Evolutionary conservation across 257 asterid genomes (phyloP).

Genomic region (Solanum rostratum): DNA sequence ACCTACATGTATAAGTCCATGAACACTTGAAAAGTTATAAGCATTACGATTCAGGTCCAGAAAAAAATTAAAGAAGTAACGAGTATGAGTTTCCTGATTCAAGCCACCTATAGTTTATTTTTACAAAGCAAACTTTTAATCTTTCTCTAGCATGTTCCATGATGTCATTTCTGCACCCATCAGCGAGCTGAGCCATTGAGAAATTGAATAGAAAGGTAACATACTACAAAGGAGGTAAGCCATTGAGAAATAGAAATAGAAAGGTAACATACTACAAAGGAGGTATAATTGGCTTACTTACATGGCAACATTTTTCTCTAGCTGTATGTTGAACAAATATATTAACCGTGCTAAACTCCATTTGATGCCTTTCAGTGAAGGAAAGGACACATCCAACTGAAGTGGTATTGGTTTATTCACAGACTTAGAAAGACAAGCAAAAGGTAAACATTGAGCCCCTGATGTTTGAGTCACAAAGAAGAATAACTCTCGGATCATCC

Average conservation of each 20-base stretch:
- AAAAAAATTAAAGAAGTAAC: background rate
- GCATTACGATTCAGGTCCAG: background rate
- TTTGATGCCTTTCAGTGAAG: slow-evolving; percentile 62
- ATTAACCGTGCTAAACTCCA: slow-evolving; percentile 72
- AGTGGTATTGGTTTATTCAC: slow-evolving; percentile 83
- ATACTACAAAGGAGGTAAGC: background rate
- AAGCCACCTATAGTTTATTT: background rate
- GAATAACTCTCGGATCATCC: slow-evolving; percentile 34
- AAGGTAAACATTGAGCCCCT: slow-evolving; percentile 45
- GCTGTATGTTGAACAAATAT: slow-evolving; percentile 83
- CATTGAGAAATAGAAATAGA: background rate
- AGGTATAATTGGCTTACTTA: slow-evolving; percentile 30
- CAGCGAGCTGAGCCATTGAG: background rate
- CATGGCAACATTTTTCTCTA: slow-evolving; percentile 91
- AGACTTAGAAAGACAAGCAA: slow-evolving; percentile 78
- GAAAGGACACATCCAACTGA: slow-evolving; percentile 71
- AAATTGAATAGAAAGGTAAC: background rate
- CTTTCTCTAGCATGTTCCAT: background rate
- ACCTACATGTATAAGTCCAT: background rate
- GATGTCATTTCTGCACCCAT: background rate
- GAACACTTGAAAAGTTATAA: background rate
- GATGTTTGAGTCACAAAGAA: slow-evolving; percentile 26
- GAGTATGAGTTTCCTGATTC: background rate
- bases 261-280: background rate
- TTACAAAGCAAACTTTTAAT: background rate